A percentile compares a stretch with the other conserved stretches of the same genome.
Conservation (phyloP, 2,329 filamentous ascomycete genomes). For the Ophiocordyceps camponoti-rufipedis region DNA sequence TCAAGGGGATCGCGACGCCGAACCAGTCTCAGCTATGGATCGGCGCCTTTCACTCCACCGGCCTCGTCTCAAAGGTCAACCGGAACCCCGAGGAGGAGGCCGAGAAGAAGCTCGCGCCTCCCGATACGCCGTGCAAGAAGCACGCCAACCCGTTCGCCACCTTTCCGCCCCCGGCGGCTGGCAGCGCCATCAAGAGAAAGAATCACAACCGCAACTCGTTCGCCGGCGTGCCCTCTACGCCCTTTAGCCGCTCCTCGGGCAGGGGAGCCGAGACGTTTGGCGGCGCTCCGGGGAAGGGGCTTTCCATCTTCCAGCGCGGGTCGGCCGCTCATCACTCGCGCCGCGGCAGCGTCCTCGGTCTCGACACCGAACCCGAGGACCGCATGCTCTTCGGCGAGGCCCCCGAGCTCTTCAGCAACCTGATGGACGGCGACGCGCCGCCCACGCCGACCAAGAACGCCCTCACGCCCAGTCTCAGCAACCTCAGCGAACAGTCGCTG, state of each 20-base stretch:
- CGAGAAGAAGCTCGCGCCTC: slow-evolving; percentile 50
- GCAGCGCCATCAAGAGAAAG: slow-evolving; percentile 45
- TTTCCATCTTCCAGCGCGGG: slow-evolving; percentile 48
- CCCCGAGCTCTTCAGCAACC: slow-evolving; percentile 8
- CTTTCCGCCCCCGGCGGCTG: slow-evolving; percentile 36
- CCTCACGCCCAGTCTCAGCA: slow-evolving; percentile 22
- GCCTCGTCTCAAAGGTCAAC: slow-evolving; percentile 87
- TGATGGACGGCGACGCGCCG: slow-evolving; percentile 46
- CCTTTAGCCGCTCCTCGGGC: slow-evolving; percentile 46
- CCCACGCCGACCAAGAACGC: slow-evolving; percentile 79
- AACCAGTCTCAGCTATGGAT: slow-evolving; percentile 40
- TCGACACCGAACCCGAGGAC: slow-evolving; percentile 52
- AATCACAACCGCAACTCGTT: slow-evolving; percentile 51
- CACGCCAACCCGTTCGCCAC: slow-evolving; percentile 51
- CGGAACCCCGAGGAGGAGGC: slow-evolving; percentile 54
- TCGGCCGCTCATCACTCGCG: slow-evolving; percentile 24
- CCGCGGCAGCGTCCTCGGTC: slow-evolving; percentile 57
- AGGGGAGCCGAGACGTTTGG: slow-evolving; percentile 29
- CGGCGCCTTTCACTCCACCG: slow-evolving; percentile 84
- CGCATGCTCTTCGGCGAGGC: slow-evolving; percentile 24
- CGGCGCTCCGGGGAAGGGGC: slow-evolving; percentile 37
- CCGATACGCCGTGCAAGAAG: slow-evolving; percentile 93
- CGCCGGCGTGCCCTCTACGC: slow-evolving; percentile 55
- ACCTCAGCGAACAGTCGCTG: slow-evolving; percentile 18
- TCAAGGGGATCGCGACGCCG: slow-evolving; percentile 25